These are phyloP conservation scores for Aquilaria sinensis DNA, from an alignment of 345 rosid genomes.

Conservation along the genomic window DNA sequence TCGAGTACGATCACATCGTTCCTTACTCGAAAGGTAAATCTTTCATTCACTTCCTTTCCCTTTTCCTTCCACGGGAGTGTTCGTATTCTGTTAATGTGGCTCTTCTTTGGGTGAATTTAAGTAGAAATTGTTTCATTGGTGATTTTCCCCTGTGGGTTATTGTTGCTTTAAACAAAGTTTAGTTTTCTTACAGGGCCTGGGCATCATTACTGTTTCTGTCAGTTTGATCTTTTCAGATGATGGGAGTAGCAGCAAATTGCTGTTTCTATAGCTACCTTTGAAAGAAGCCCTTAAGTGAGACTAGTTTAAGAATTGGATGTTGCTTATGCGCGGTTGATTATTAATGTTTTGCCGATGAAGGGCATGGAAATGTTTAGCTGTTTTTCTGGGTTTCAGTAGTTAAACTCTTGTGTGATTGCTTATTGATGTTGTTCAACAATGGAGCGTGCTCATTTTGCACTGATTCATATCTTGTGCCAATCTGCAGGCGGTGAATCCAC, in stretches of 20 bases:
- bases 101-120: background rate
- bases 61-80: background rate
- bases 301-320: background rate
- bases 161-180: background rate
- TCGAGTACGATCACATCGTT: slow-evolving; percentile 86
- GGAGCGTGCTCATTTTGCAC: no score
- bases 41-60: background rate
- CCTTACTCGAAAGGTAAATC: slow-evolving; percentile 78
- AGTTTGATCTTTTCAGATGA: background rate
- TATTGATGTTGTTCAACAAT: no score
- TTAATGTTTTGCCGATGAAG: background rate
- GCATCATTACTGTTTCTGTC: background rate
- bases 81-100: background rate
- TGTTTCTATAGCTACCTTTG: background rate
- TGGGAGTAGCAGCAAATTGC: background rate
- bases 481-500: slow-evolving; percentile 77
- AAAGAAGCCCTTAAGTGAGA: background rate
- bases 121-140: background rate
- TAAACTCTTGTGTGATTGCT: no score
- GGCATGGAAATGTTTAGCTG: background rate
- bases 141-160: background rate
- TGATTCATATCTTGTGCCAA: background rate
- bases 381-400: no score
- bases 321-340: background rate
- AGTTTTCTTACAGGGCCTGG: background rate